Conservation (phyloP, 1,284 basidiomycete species). For the Trichosporon sp. region DNA sequence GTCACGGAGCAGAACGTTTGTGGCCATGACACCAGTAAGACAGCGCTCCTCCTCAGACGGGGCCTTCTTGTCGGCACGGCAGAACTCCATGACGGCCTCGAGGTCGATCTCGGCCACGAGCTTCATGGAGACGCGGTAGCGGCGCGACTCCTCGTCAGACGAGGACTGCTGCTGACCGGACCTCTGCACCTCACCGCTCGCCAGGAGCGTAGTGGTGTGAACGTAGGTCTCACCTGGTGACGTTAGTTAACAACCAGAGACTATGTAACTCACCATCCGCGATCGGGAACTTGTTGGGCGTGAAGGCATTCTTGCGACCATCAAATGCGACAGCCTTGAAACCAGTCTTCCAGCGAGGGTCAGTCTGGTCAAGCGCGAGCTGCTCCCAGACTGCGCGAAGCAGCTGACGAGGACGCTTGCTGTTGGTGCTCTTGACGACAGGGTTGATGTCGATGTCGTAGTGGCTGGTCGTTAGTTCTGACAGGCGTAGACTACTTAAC, state of each 20-base stretch:
- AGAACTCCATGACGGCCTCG: slow-evolving; percentile 38
- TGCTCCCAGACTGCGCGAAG: slow-evolving; percentile 34
- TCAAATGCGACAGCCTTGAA: slow-evolving; percentile 32
- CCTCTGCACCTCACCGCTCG: slow-evolving; percentile 28
- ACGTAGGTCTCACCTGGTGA: slow-evolving; percentile 3
- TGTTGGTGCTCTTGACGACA: slow-evolving; percentile 36
- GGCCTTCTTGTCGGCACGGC: slow-evolving; percentile 26
- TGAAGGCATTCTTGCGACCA: slow-evolving; percentile 38
- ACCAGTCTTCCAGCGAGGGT: slow-evolving; percentile 17
- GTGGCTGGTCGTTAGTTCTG: slow-evolving; percentile 28
- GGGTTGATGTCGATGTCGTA: slow-evolving; percentile 45
- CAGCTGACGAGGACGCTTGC: slow-evolving; percentile 27
- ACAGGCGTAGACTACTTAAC: background rate
- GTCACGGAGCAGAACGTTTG: slow-evolving; percentile 42
- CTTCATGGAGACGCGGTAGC: slow-evolving; percentile 35
- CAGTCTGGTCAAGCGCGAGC: slow-evolving; percentile 24
- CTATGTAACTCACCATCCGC: slow-evolving; percentile 22
- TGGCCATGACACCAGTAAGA: slow-evolving; percentile 39
- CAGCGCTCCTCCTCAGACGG: slow-evolving; percentile 29
- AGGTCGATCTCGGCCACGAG: slow-evolving; percentile 38
- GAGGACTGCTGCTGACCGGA: slow-evolving; percentile 19
- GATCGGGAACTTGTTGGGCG: slow-evolving; percentile 33
- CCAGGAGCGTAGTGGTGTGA: slow-evolving; percentile 27
- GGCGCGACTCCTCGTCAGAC: slow-evolving; percentile 33
- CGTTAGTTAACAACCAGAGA: background rate